Evolutionary conservation across 208 protist species (phyloP).

Genomic region (Polymyxa betae): DNA sequence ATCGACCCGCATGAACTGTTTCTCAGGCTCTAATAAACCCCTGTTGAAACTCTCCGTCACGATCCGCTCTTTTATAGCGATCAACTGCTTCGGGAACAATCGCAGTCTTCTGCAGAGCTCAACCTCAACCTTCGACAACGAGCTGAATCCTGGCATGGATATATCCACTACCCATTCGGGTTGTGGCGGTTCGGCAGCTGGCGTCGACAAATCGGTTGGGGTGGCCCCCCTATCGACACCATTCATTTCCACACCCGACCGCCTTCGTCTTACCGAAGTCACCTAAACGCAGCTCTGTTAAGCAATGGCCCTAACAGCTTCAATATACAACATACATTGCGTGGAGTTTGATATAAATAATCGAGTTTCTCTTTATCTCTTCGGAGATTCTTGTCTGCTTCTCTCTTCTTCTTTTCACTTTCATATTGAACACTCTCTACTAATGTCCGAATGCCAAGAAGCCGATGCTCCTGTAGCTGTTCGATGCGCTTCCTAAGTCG

Average conservation of each 20-base stretch:
- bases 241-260: background rate
- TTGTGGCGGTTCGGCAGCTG: background rate
- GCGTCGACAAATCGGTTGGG: background rate
- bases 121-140: background rate
- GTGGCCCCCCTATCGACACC: background rate
- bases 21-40: background rate
- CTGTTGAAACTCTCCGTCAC: constrained; percentile 27
- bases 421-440: constrained; percentile 45
- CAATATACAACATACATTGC: background rate
- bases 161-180: background rate
- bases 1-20: background rate
- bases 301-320: background rate
- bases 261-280: background rate
- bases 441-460: background rate
- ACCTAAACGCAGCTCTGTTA: background rate
- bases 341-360: background rate
- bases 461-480: constrained; percentile 45
- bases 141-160: background rate
- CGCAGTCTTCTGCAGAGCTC: background rate
- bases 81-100: background rate
- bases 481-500: constrained; percentile 19
- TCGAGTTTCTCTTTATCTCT: constrained; percentile 35
- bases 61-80: background rate
- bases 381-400: background rate
- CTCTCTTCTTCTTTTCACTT: constrained; percentile 49